These are phyloP conservation scores for Simmondsia chinensis DNA, from an alignment of 148 eudicot species.

Conservation along the genomic window DNA sequence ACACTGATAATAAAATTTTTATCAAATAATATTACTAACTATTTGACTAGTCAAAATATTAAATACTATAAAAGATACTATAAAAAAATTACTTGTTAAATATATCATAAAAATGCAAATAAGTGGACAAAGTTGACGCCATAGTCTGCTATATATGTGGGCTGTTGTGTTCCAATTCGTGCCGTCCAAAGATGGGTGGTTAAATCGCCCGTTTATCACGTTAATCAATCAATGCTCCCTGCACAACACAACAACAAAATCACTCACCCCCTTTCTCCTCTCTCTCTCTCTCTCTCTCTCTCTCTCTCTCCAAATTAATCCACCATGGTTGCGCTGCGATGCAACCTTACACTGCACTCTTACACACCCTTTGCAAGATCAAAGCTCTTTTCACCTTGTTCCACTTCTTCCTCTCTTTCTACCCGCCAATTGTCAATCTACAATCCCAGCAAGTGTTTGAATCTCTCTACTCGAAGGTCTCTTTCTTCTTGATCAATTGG, in stretches of 20 bases:
- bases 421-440: conserved; percentile 4
- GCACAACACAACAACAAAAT: not conserved
- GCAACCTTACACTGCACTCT: conserved; percentile 18
- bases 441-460: conserved; percentile 8
- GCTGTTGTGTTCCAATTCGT: too few species aligned
- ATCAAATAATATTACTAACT: too few species aligned
- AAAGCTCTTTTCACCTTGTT: conserved; percentile 11
- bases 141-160: too few species aligned
- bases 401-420: conserved; percentile 13
- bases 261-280: not conserved
- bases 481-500: not conserved
- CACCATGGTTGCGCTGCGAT: conserved; percentile 25
- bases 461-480: conserved; percentile 27
- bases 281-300: not conserved
- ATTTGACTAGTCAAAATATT: too few species aligned
- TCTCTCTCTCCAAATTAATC: not conserved
- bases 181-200: conserved; percentile 9
- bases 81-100: too few species aligned
- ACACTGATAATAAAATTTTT: too few species aligned
- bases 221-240: not conserved
- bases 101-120: too few species aligned
- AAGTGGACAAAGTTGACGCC: too few species aligned
- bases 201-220: not conserved
- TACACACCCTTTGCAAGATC: conserved; percentile 11
- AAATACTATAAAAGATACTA: too few species aligned